phyloP scores from a whole-genome alignment of 129 eudicot species.

The Solidago caesia region DNA sequence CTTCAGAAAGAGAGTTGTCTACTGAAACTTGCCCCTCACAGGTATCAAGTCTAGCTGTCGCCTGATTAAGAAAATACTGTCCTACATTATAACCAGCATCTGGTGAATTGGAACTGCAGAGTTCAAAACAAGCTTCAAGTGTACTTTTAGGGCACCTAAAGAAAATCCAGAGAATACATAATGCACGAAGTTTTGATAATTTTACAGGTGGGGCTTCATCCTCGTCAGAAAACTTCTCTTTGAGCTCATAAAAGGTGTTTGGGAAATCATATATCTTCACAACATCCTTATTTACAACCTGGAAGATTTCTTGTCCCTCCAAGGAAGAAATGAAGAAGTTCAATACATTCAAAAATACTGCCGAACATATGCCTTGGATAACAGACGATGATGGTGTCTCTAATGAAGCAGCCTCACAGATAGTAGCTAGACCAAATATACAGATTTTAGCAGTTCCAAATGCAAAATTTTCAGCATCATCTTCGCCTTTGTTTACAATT shows the following conservation, averaged over 20 bases:
- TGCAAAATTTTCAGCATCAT: conserved; percentile 64
- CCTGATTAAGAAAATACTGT: conserved; percentile 64
- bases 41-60: conserved; percentile 46
- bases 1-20: conserved; percentile 30
- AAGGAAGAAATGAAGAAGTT: conserved; percentile 63
- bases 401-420: conserved; percentile 65
- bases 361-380: conserved; percentile 71
- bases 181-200: conserved; percentile 59
- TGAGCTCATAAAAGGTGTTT: conserved; percentile 41
- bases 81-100: conserved; percentile 52
- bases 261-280: conserved; percentile 48
- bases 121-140: conserved; percentile 80
- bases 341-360: conserved; percentile 62
- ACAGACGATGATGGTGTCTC: conserved; percentile 70
- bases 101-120: conserved; percentile 44
- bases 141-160: conserved; percentile 64
- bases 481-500: conserved; percentile 49
- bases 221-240: conserved; percentile 49
- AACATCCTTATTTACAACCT: conserved; percentile 57
- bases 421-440: conserved; percentile 72
- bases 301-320: conserved; percentile 63
- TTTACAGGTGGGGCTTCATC: conserved; percentile 43
- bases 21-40: conserved; percentile 31
- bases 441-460: conserved; percentile 66
- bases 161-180: conserved; percentile 60